These are phyloP conservation scores for Heracleum sosnowskyi DNA, from an alignment of 129 eudicot genomes.

Conservation along the genomic window DNA sequence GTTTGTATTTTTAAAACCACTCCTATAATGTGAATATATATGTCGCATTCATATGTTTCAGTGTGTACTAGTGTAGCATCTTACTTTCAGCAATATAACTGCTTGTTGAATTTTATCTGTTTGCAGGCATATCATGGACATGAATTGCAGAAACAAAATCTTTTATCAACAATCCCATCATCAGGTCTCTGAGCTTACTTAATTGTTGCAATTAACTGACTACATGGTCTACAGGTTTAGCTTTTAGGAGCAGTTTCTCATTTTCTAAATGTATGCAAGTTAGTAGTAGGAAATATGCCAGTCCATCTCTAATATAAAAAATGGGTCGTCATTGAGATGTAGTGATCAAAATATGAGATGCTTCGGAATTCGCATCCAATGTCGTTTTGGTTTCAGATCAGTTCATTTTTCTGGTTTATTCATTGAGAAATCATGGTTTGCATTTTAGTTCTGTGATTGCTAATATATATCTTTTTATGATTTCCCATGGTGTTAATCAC, in stretches of 20 bases:
- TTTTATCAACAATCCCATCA: slow-evolving; percentile 24
- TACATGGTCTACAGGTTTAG: not conserved
- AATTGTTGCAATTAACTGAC: not conserved
- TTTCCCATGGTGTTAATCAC: not conserved
- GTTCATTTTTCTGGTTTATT: not conserved
- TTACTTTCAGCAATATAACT: slow-evolving; percentile 4
- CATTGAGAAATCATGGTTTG: not conserved
- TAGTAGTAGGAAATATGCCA: not conserved
- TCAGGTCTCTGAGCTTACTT: slow-evolving; percentile 37
- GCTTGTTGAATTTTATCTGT: slow-evolving; percentile 6
- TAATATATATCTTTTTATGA: not conserved
- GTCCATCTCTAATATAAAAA: not conserved
- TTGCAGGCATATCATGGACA: slow-evolving; percentile 39
- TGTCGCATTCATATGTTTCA: not conserved
- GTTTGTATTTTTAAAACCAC: slow-evolving; percentile 17
- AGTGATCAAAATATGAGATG: not conserved
- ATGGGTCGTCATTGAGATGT: not conserved
- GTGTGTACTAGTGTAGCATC: not conserved
- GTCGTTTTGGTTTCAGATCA: not conserved
- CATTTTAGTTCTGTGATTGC: not conserved
- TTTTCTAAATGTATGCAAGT: not conserved
- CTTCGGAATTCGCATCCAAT: not conserved
- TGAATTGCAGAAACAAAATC: slow-evolving; percentile 41
- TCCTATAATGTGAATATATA: not conserved
- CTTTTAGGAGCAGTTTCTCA: not conserved